Conservation (phyloP, 345 rosid genomes). For the Combretum micranthum region DNA sequence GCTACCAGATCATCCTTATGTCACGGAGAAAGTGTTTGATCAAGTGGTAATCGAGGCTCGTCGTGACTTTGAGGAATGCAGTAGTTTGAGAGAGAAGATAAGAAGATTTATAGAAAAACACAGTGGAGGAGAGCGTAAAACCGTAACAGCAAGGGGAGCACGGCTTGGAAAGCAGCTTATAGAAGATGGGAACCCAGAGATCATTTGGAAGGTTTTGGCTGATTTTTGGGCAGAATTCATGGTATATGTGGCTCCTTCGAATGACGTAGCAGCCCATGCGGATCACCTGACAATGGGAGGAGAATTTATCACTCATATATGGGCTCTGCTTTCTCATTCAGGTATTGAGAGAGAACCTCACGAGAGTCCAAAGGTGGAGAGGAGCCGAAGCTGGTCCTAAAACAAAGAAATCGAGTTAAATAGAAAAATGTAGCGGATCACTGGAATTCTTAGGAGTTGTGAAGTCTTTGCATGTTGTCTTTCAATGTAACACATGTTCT, state of each 20-base stretch:
- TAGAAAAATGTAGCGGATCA: too few relatives aligned
- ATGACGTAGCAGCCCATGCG: not conserved
- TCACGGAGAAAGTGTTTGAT: not conserved
- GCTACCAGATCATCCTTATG: not conserved
- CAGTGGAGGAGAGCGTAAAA: rapidly evolving
- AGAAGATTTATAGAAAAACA: not conserved
- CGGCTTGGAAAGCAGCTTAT: not conserved
- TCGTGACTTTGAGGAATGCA: not conserved
- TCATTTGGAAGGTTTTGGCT: not conserved
- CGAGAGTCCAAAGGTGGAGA: too few relatives aligned
- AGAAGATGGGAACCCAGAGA: rapidly evolving
- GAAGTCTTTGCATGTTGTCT: too few relatives aligned
- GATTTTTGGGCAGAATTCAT: constrained; percentile 2
- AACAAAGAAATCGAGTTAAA: too few relatives aligned
- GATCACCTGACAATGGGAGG: not conserved
- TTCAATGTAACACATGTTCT: too few relatives aligned
- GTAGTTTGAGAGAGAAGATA: not conserved
- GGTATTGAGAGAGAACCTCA: not conserved
- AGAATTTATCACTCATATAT: too few relatives aligned
- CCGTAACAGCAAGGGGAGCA: not conserved
- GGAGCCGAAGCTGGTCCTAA: too few relatives aligned
- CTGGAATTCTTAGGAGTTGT: too few relatives aligned
- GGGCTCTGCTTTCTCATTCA: not conserved
- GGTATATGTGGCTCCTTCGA: not conserved
- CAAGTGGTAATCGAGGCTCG: not conserved